Percentiles rank a stretch among this genome's conserved stretches.
Evolutionary conservation across 2,329 filamentous ascomycete species (phyloP).

Genomic region (Septoria petroselini): DNA sequence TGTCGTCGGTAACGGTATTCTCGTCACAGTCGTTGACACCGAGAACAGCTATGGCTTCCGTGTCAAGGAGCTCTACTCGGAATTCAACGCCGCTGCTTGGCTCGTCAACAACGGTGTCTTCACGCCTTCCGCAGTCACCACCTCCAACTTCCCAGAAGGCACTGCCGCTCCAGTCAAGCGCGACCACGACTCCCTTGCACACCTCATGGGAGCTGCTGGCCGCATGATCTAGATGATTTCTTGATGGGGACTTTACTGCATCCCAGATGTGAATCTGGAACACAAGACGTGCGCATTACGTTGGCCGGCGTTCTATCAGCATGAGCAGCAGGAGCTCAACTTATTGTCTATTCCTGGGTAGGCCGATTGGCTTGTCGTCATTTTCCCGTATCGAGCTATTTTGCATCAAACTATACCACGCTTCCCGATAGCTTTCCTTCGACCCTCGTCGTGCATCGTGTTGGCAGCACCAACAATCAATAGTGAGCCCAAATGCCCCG

Average conservation of each 20-base stretch:
- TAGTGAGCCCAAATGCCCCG: conserved; percentile 17
- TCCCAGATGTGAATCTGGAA: too few relatives aligned
- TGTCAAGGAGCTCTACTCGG: conserved; percentile 32
- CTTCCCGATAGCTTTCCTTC: too few relatives aligned
- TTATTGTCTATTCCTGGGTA: neutral
- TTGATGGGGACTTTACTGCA: too few relatives aligned
- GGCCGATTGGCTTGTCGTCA: neutral
- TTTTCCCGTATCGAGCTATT: neutral
- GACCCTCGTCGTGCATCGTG: too few relatives aligned
- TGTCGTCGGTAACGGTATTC: conserved; percentile 29
- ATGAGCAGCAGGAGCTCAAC: neutral
- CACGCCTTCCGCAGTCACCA: conserved; percentile 25
- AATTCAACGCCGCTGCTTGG: conserved; percentile 36
- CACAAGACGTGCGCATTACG: neutral
- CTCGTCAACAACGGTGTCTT: conserved; percentile 33
- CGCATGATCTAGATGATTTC: conserved; percentile 10
- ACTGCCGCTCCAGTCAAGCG: conserved; percentile 17
- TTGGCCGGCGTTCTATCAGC: neutral
- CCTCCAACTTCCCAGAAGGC: conserved; percentile 19
- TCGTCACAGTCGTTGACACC: conserved; percentile 28
- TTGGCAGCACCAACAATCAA: conserved; percentile 7
- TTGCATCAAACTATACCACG: conserved; percentile 4
- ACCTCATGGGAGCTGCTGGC: conserved; percentile 7
- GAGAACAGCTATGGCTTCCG: conserved; percentile 31
- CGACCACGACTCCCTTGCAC: conserved; percentile 6